Percentiles rank a stretch among this genome's conserved stretches.
phyloP scores from a whole-genome alignment of 2,329 filamentous ascomycete species.

The Talaromyces pinophilus region DNA sequence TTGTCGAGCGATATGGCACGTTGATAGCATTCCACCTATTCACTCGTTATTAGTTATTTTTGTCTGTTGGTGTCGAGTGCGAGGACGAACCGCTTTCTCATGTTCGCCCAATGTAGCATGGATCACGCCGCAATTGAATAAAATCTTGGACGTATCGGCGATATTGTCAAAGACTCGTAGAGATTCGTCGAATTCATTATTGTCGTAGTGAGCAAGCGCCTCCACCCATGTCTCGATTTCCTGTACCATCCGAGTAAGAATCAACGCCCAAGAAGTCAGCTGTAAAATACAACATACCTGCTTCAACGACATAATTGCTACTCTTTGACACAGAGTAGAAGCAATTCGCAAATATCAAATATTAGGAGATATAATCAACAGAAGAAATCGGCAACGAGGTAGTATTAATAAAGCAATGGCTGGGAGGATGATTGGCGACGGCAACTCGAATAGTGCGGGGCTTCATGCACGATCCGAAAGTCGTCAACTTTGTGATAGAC shows the following conservation, averaged over 20 bases:
- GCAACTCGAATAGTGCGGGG: slow-evolving; percentile 17
- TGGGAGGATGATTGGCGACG: slow-evolving; percentile 14
- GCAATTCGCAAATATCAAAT: neutral
- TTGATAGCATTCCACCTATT: slow-evolving; percentile 90
- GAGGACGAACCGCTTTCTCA: slow-evolving; percentile 73
- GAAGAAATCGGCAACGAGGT: neutral
- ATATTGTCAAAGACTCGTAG: slow-evolving; percentile 82
- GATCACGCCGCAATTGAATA: slow-evolving; percentile 98
- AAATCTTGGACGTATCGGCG: slow-evolving; percentile 92
- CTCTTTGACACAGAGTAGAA: neutral
- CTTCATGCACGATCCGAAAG: slow-evolving; percentile 16
- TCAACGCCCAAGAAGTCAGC: too few species aligned
- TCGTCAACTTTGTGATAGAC: slow-evolving; percentile 9
- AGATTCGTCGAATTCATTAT: slow-evolving; percentile 93
- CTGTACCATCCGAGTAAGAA: slow-evolving; percentile 48
- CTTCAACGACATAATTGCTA: slow-evolving; percentile 58
- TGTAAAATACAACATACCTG: slow-evolving; percentile 48
- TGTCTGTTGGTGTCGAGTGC: too few species aligned
- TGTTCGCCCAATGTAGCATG: slow-evolving; percentile 95
- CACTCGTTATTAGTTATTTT: too few species aligned
- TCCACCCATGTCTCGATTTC: slow-evolving; percentile 99
- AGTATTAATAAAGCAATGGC: slow-evolving; percentile 12
- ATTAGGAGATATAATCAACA: neutral
- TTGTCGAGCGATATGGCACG: slow-evolving; percentile 85
- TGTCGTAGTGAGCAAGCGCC: slow-evolving; percentile 89